Evolutionary conservation across 495 filamentous ascomycete genomes (phyloP), one percentile per base, ranked within the genome.

Genomic region (Penicillium pancosmium): DNA sequence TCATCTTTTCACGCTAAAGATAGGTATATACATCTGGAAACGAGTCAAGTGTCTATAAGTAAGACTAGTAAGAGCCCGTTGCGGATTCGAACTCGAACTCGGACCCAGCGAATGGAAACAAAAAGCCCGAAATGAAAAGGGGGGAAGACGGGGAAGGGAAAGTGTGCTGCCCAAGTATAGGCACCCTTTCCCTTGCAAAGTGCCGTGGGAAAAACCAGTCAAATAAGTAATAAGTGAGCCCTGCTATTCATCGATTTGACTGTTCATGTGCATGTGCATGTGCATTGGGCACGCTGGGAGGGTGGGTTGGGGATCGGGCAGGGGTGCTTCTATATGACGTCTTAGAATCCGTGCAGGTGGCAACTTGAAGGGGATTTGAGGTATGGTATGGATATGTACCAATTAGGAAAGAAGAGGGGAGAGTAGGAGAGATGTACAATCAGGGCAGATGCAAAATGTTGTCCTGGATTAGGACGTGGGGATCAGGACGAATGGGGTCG

Each of bases 1-100:
- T 33, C 44, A 56, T 67, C 56, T 61, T 56, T 64, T 67, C 47
- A 47, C 55, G 56, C 50, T 62, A 60, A 60, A 36, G 23, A 52
- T 69, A 8, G 27, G 27, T 31, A 69, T 67, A 60, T 69, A 69
- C 61, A 62, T 55, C 54, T 50, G 38, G 41, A 52, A 23, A 33
- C 33, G 47, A 52, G 47, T 10, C 41, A 36, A 50, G 52, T 23
- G 23, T 23, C 23, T 23, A 23, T 23, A 23, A 23, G 23, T 23
- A 23, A 23, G 3, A 23, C 23, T 23, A 23, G 23, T 23, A 23
- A 4, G 19, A 21, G 19, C 1, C 19, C 19, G 19, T 21, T 21
- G 19, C 19, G 19, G 23, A 23, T 3, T 23, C 23, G 23, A 3
- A 23, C 23, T 23, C 3, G 23, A 4, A 23, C 23, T 23, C 23